Base-by-base conservation (phyloP, 2,329 filamentous ascomycete species). In the Paraphaeosphaeria minitans region DNA sequence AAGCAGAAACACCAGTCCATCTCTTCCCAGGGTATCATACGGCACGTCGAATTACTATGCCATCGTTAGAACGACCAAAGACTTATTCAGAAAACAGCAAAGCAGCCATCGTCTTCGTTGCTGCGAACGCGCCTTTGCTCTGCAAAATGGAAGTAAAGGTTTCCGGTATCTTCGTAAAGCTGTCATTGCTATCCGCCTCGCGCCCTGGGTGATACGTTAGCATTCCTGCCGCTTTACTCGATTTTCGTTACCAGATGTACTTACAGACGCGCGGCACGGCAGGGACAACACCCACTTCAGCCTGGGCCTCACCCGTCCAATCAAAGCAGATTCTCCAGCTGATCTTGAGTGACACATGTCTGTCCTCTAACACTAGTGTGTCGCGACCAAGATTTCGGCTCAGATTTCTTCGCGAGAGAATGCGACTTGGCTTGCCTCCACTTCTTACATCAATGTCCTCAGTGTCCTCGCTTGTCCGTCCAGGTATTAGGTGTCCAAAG, bases 271-370 rank as follows among this genome's bases (percentile, higher is more conserved):
- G 80, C 0, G 89, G 88, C 42, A 87, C 77, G 4, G 84, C 83
- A 2, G 86, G 77, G 61, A 85, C 71, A 12, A 88, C 78, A 4
- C 77, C 77, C 16, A 91, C 75, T 46, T 79, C 79, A 64, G 84
- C 90, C 66, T 84, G 83, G 4, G 87, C 88, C 69, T 91, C 89
- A 6, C 89, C 89, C 0, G 88, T 88, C 89, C 88, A 91, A 72
- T 91, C 89, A 67, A 91, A 90, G 1, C 76, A 75, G 45, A 90
- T 86, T 48, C 75, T 79, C 89, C 89, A 92, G 57, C 82, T 79
- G 1, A 91, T 76, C 27, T 85, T 81, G 4, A 87, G 56, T 12
- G 79, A 72, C 2, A 83, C 78, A 10, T 77, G 60, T 0, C 72
- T 69, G 0, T 77, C 73, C 71, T 50, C 75, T 55, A 77, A 65